phyloP scores from a whole-genome alignment of 805 yeast genomes.

The Metschnikowia similis region DNA sequence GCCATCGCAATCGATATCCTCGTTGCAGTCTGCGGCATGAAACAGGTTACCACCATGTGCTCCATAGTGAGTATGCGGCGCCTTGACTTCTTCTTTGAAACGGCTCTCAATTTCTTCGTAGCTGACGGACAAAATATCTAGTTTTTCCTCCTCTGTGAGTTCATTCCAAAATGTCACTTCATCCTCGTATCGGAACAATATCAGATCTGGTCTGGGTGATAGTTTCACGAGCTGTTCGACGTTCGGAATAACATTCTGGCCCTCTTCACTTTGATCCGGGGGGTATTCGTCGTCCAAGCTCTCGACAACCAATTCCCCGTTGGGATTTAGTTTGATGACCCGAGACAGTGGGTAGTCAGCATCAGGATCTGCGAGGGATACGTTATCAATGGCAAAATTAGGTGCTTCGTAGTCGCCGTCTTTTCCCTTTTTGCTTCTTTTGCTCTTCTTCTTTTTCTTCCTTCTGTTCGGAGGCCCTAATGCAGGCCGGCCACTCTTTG shows the following conservation, averaged over 20 bases:
- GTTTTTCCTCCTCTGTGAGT: constrained; percentile 9
- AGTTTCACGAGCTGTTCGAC: not conserved
- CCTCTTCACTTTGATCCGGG: not conserved
- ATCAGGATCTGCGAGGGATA: constrained; percentile 50
- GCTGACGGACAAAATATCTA: constrained; percentile 48
- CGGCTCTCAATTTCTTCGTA: constrained; percentile 63
- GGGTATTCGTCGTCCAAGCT: constrained; percentile 36
- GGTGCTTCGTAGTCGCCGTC: not conserved
- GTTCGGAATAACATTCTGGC: not conserved
- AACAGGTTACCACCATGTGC: constrained; percentile 1
- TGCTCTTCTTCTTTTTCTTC: constrained; percentile 30
- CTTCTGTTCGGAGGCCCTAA: constrained; percentile 20
- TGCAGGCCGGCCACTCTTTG: constrained; percentile 6
- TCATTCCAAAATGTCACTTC: constrained; percentile 15
- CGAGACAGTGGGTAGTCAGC: constrained; percentile 70
- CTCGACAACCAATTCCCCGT: constrained; percentile 76
- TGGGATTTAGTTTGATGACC: constrained; percentile 63
- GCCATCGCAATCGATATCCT: not conserved
- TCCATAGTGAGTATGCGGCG: not conserved
- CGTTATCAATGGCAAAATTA: constrained; percentile 23
- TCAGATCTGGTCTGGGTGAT: constrained; percentile 6
- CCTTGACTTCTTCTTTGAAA: constrained; percentile 34
- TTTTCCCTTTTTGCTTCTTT: constrained; percentile 7
- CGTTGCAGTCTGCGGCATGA: not conserved
- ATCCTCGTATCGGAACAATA: constrained; percentile 11